These are phyloP conservation scores for Domatiomyces catenatus DNA, from an alignment of 2,329 filamentous ascomycete genomes.

Conservation along the genomic window DNA sequence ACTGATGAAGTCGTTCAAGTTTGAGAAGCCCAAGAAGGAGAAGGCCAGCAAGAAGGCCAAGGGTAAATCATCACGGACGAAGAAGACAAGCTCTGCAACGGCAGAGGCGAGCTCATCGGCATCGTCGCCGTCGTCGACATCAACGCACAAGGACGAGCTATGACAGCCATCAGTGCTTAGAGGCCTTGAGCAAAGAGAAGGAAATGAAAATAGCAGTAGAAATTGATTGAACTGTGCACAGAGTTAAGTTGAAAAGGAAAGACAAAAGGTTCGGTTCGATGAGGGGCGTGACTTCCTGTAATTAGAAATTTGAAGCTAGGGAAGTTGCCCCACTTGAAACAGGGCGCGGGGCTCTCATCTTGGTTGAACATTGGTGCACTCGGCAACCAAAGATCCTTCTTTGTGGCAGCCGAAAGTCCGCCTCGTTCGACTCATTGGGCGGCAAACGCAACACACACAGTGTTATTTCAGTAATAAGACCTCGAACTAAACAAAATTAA, in stretches of 20 bases:
- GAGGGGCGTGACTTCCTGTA: no score
- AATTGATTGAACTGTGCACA: no score
- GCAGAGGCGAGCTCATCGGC: slow-evolving; percentile 1
- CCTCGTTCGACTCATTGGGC: background rate
- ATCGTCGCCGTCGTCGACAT: background rate
- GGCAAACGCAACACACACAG: background rate
- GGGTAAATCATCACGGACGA: slow-evolving; percentile 19
- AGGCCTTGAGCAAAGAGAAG: no score
- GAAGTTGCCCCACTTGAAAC: background rate
- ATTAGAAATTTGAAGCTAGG: no score
- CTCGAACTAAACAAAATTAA: background rate
- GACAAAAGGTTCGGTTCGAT: no score
- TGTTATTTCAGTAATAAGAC: background rate
- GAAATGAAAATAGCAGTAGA: background rate
- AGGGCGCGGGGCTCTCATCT: no score
- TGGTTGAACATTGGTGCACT: background rate
- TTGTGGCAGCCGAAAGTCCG: background rate
- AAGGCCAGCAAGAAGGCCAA: slow-evolving; percentile 20
- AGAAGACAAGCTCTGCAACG: slow-evolving; percentile 9
- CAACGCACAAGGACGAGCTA: slow-evolving; percentile 22
- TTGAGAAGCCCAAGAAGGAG: slow-evolving; percentile 22
- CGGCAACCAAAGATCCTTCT: background rate
- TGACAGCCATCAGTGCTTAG: slow-evolving; percentile 6
- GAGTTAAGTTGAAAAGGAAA: no score
- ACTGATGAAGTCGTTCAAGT: slow-evolving; percentile 51